These are phyloP conservation scores for Xylariaceae sp. DNA, from an alignment of 2,329 filamentous ascomycete genomes.

Conservation along the genomic window DNA sequence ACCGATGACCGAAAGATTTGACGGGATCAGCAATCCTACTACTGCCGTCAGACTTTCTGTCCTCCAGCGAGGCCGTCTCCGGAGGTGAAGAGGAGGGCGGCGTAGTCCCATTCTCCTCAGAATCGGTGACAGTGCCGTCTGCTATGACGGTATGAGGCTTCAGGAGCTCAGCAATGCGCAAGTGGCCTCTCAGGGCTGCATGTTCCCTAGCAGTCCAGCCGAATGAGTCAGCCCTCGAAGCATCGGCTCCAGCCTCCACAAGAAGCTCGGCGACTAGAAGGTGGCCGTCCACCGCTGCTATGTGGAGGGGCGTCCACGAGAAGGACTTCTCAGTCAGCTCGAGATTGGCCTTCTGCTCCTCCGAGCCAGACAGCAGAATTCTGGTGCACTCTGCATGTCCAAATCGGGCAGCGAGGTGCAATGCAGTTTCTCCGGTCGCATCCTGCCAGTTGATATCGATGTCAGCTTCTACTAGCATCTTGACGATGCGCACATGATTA, in stretches of 20 bases:
- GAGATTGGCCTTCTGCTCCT: conserved; percentile 64
- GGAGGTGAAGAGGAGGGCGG: conserved; percentile 33
- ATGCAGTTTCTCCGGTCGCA: conserved; percentile 78
- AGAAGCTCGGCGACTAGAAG: conserved; percentile 67
- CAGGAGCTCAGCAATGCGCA: conserved; percentile 68
- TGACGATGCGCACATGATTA: conserved; percentile 77
- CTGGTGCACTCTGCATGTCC: conserved; percentile 75
- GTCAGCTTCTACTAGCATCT: conserved; percentile 79
- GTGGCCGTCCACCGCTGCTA: conserved; percentile 85
- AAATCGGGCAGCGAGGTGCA: conserved; percentile 87
- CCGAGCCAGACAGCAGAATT: conserved; percentile 63
- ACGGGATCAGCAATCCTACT: conserved; percentile 64
- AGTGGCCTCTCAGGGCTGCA: conserved; percentile 80
- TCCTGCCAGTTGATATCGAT: conserved; percentile 94
- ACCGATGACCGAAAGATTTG: conserved; percentile 93
- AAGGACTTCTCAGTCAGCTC: conserved; percentile 78
- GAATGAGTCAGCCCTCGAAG: conserved; percentile 70
- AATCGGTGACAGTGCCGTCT: conserved; percentile 22
- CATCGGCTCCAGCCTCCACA: conserved; percentile 68
- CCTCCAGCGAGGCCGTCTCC: conserved; percentile 54
- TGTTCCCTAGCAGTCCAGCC: conserved; percentile 95
- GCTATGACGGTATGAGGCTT: conserved; percentile 39
- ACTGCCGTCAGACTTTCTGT: conserved; percentile 45
- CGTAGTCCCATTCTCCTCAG: conserved; percentile 16
- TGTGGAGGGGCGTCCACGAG: conserved; percentile 91